These are phyloP conservation scores for Suillus bovinus DNA, from an alignment of 768 basidiomycete genomes.

Conservation along the genomic window DNA sequence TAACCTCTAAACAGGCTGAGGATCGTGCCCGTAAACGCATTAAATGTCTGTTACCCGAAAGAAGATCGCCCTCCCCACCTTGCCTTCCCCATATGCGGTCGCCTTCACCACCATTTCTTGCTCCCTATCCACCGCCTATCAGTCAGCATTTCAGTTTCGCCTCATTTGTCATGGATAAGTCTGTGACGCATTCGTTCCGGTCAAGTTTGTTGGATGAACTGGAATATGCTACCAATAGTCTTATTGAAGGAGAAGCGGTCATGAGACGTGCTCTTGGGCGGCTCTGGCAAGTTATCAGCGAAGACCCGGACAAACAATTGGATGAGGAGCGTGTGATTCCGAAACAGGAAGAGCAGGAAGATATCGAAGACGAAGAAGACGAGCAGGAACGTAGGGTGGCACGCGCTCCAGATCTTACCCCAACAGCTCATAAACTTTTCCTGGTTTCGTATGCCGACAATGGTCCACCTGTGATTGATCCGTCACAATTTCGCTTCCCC, in stretches of 20 bases:
- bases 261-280: conserved; percentile 75
- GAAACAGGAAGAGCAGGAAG: conserved; percentile 70
- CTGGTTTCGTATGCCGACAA: conserved; percentile 51
- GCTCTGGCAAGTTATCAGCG: conserved; percentile 80
- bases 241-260: conserved; percentile 80
- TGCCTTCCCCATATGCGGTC: conserved; percentile 74
- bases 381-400: conserved; percentile 45
- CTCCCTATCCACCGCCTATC: conserved; percentile 73
- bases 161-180: conserved; percentile 84
- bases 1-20: conserved; percentile 54
- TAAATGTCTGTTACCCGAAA: conserved; percentile 62
- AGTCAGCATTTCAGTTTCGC: conserved; percentile 74
- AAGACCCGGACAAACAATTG: conserved; percentile 52
- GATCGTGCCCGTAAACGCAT: conserved; percentile 83
- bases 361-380: conserved; percentile 41
- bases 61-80: conserved; percentile 71
- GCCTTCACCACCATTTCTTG: conserved; percentile 74
- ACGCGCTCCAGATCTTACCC: conserved; percentile 67
- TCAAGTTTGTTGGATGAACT: conserved; percentile 76
- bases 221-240: conserved; percentile 77
- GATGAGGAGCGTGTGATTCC: conserved; percentile 49
- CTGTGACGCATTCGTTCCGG: conserved; percentile 82
- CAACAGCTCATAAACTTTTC: conserved; percentile 67
- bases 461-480: conserved; percentile 49
- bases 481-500: conserved; percentile 64